Conservation (phyloP, 345 rosid genomes). For the Kandelia obovata region DNA sequence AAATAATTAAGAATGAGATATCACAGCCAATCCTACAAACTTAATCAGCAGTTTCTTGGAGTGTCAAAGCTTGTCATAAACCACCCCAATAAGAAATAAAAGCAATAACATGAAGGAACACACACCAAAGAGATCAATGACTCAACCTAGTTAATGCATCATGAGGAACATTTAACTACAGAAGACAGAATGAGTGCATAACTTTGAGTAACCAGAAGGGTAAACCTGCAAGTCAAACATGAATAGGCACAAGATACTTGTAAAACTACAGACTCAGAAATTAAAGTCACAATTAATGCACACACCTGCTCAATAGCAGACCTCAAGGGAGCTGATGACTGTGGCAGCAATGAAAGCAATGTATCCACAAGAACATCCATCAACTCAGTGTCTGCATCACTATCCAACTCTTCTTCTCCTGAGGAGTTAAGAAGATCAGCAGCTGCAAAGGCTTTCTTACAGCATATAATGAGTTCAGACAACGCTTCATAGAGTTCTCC, state of each 20-base stretch:
- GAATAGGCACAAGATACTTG: neutral
- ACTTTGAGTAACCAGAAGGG: too few species aligned
- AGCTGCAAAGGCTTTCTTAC: conserved; percentile 67
- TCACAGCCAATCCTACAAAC: too few species aligned
- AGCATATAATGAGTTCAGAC: conserved; percentile 80
- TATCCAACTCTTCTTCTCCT: conserved; percentile 60
- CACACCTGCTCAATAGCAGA: conserved; percentile 85
- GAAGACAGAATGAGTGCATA: too few species aligned
- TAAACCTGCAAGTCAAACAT: neutral
- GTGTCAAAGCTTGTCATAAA: neutral
- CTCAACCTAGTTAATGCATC: neutral
- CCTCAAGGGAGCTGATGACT: conserved; percentile 86
- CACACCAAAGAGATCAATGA: neutral
- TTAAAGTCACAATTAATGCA: neutral
- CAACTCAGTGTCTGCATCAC: conserved; percentile 57
- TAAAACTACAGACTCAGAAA: neutral
- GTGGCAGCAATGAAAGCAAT: conserved; percentile 78
- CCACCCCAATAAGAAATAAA: neutral
- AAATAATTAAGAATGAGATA: neutral
- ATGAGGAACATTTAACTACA: neutral
- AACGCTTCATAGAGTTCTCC: conserved; percentile 73
- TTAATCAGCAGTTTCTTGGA: neutral
- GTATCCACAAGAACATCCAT: conserved; percentile 93
- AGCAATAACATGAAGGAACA: neutral
- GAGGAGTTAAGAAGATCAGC: conserved; percentile 47